These are phyloP conservation scores for Entomortierella chlamydospora DNA, from an alignment of 192 early-diverging fungal species.

Conservation along the genomic window DNA sequence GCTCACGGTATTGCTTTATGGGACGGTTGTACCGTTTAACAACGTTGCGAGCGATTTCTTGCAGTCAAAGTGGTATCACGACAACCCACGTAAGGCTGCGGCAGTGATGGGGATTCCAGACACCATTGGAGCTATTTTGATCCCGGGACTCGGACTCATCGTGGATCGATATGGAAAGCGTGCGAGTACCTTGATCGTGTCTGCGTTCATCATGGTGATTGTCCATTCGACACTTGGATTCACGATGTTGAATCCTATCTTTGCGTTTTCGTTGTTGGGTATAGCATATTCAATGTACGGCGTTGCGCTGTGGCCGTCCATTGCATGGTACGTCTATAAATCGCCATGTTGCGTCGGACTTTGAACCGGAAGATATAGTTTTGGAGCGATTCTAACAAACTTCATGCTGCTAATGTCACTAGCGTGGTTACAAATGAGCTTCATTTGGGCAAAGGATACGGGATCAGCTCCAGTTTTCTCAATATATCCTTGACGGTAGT, in stretches of 20 bases:
- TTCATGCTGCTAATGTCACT: neutral
- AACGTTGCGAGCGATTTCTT: slow-evolving; percentile 73
- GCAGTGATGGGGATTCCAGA: slow-evolving; percentile 77
- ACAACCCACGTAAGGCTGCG: slow-evolving; percentile 66
- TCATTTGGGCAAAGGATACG: slow-evolving; percentile 77
- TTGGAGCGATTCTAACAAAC: neutral
- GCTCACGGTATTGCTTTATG: slow-evolving; percentile 64
- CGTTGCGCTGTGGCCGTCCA: slow-evolving; percentile 72
- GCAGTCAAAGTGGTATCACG: slow-evolving; percentile 71
- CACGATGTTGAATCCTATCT: slow-evolving; percentile 59
- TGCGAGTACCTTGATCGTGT: slow-evolving; percentile 55
- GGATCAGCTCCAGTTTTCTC: slow-evolving; percentile 68
- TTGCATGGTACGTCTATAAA: slow-evolving; percentile 54
- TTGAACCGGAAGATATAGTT: neutral
- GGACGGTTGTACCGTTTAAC: slow-evolving; percentile 71
- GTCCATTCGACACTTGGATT: slow-evolving; percentile 63
- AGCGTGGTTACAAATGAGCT: slow-evolving; percentile 62
- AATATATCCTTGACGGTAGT: slow-evolving; percentile 68
- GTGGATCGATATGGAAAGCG: slow-evolving; percentile 68
- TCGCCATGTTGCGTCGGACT: neutral
- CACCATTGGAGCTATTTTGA: slow-evolving; percentile 65
- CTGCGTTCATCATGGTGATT: slow-evolving; percentile 56
- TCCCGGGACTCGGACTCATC: slow-evolving; percentile 65
- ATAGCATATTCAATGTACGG: slow-evolving; percentile 68
- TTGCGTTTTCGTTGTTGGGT: slow-evolving; percentile 64